phyloP scores from a whole-genome alignment of 2,329 filamentous ascomycete species.

The Fusarium poae region DNA sequence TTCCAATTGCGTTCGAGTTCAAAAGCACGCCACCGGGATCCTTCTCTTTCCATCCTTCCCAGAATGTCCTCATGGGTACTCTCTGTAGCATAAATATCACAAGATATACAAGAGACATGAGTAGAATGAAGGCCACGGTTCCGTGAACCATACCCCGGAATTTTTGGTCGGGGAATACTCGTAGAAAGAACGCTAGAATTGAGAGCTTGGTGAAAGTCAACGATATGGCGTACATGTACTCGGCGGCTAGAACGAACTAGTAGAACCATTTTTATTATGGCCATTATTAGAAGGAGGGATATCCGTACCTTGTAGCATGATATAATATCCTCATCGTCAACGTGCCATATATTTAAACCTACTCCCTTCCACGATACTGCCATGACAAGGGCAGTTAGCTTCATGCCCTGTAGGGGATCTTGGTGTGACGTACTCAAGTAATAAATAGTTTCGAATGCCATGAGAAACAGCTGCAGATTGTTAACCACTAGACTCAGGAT shows the following conservation, averaged over 20 bases:
- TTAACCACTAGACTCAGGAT: neutral
- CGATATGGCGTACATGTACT: neutral
- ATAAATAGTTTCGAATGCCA: neutral
- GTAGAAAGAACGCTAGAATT: slow-evolving; percentile 12
- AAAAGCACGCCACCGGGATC: neutral
- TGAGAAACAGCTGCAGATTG: neutral
- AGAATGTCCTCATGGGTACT: neutral
- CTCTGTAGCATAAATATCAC: neutral
- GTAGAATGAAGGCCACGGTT: neutral
- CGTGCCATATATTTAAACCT: neutral
- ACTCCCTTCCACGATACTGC: neutral
- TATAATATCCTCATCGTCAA: neutral
- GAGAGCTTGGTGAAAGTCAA: slow-evolving; percentile 6
- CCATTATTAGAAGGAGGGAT: no score
- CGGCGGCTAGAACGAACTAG: neutral
- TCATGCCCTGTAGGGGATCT: accelerated
- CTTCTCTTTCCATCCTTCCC: slow-evolving; percentile 18
- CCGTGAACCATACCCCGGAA: neutral
- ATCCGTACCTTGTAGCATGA: neutral
- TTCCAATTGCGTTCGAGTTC: neutral
- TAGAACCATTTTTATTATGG: no score
- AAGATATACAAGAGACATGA: accelerated
- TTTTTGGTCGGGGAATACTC: neutral
- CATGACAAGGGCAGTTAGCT: neutral
- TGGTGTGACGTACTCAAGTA: neutral